These are phyloP conservation scores for Mycena leptocephala DNA, from an alignment of 768 basidiomycete species.

Conservation along the genomic window DNA sequence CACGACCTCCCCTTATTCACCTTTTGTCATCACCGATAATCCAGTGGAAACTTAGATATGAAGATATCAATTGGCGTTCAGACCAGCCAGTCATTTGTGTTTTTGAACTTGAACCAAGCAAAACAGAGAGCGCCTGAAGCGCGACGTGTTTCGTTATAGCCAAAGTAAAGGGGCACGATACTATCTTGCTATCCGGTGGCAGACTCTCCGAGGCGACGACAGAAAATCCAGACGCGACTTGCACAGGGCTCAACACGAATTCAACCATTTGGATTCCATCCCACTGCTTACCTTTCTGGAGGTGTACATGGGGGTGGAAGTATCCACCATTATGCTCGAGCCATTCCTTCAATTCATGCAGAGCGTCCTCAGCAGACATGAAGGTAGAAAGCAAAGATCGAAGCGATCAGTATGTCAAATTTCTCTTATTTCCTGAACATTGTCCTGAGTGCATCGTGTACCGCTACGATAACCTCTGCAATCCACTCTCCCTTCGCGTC, in stretches of 20 bases:
- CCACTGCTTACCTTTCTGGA: conserved; percentile 61
- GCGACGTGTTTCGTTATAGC: conserved; percentile 73
- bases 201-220: conserved; percentile 68
- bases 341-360: conserved; percentile 59
- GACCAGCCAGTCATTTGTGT: conserved; percentile 58
- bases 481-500: neutral
- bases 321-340: conserved; percentile 63
- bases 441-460: neutral
- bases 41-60: conserved; percentile 79
- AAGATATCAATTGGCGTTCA: conserved; percentile 78
- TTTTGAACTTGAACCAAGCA: conserved; percentile 52
- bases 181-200: conserved; percentile 67
- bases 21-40: conserved; percentile 58
- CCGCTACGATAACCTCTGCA: neutral
- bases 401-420: neutral
- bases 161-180: conserved; percentile 79
- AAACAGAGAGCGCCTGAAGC: conserved; percentile 55
- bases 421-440: neutral
- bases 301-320: conserved; percentile 64
- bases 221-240: conserved; percentile 64
- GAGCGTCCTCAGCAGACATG: conserved; percentile 15
- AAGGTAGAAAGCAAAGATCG: neutral
- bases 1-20: conserved; percentile 39
- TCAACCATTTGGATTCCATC: neutral
- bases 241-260: neutral